These are phyloP conservation scores for Tilletia horrida DNA, from an alignment of 1,284 basidiomycete species.

Conservation along the genomic window DNA sequence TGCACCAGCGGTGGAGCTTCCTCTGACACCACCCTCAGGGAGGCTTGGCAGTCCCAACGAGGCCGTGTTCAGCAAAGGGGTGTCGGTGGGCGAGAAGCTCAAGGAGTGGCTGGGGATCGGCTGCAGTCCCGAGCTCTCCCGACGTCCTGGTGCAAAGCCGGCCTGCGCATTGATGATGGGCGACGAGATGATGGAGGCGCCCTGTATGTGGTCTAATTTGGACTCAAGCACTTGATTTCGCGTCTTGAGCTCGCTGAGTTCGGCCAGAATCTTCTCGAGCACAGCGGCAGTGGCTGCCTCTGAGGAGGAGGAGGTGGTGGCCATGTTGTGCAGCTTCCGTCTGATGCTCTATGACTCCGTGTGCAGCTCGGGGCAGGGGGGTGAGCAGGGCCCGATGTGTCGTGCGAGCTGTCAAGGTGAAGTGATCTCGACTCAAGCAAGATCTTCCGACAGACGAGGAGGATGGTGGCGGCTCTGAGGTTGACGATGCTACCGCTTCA, in stretches of 20 bases:
- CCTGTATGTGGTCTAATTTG: slow-evolving; percentile 40
- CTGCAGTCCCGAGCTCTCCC: not conserved
- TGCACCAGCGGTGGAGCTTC: not conserved
- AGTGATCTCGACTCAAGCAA: too few relatives aligned
- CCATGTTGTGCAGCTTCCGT: too few relatives aligned
- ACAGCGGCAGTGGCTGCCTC: slow-evolving; percentile 22
- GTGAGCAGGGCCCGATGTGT: too few relatives aligned
- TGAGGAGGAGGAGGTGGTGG: not conserved
- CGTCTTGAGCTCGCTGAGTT: slow-evolving; percentile 44
- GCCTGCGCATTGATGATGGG: slow-evolving; percentile 21
- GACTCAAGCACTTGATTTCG: slow-evolving; percentile 44
- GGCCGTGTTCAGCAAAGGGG: not conserved
- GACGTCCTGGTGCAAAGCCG: not conserved
- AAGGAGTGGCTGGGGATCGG: not conserved
- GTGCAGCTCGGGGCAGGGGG: too few relatives aligned
- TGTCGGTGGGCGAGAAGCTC: not conserved
- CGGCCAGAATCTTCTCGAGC: slow-evolving; percentile 37
- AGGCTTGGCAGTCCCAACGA: not conserved
- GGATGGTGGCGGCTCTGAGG: too few relatives aligned
- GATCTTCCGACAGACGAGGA: too few relatives aligned
- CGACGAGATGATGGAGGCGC: slow-evolving; percentile 32
- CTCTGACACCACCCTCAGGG: not conserved
- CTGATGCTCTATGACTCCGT: too few relatives aligned
- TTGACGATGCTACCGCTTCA: too few relatives aligned
- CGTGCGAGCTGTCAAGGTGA: too few relatives aligned